Evolutionary conservation across 2,329 filamentous ascomycete genomes (phyloP).

Genomic region (Neofusicoccum parvum): DNA sequence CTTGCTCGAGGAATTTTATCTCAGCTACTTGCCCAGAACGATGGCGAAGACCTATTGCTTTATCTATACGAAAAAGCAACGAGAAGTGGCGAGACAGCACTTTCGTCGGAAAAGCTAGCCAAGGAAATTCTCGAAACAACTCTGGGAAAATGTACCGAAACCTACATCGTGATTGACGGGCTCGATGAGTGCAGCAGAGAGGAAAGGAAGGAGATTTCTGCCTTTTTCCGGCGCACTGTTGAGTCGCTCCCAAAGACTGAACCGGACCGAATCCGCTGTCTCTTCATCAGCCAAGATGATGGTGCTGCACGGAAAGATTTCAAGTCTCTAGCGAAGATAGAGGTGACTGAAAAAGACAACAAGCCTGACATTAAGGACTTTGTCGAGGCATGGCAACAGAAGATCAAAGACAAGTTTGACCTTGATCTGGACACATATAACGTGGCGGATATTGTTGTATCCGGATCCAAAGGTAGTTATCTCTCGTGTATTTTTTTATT

Average conservation of each 20-base stretch:
- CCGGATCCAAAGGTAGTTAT: not conserved
- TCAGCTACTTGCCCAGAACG: slow-evolving; percentile 35
- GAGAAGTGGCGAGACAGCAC: slow-evolving; percentile 29
- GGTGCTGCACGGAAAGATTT: slow-evolving; percentile 32
- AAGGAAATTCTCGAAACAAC: slow-evolving; percentile 36
- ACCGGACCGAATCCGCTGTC: slow-evolving; percentile 33
- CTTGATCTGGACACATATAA: slow-evolving; percentile 1
- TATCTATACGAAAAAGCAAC: slow-evolving; percentile 35
- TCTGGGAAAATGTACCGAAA: slow-evolving; percentile 29
- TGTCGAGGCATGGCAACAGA: slow-evolving; percentile 26
- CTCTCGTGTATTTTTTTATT: not conserved
- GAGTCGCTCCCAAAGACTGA: slow-evolving; percentile 22
- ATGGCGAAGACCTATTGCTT: slow-evolving; percentile 26
- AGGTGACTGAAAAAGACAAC: slow-evolving; percentile 25
- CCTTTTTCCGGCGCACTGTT: slow-evolving; percentile 33
- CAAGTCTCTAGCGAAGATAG: slow-evolving; percentile 4
- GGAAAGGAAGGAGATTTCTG: slow-evolving; percentile 33
- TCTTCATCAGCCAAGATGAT: slow-evolving; percentile 37
- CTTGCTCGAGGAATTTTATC: slow-evolving; percentile 37
- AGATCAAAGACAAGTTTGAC: slow-evolving; percentile 25
- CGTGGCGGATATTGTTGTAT: slow-evolving; percentile 10
- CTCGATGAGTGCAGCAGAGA: slow-evolving; percentile 44
- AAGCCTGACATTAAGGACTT: slow-evolving; percentile 34
- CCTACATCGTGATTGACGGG: slow-evolving; percentile 50
- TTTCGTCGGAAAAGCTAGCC: slow-evolving; percentile 29